Percentiles rank a stretch among this genome's conserved stretches.
Conservation (phyloP, 164 flowering plant genomes). For the Kingdonia uniflora region DNA sequence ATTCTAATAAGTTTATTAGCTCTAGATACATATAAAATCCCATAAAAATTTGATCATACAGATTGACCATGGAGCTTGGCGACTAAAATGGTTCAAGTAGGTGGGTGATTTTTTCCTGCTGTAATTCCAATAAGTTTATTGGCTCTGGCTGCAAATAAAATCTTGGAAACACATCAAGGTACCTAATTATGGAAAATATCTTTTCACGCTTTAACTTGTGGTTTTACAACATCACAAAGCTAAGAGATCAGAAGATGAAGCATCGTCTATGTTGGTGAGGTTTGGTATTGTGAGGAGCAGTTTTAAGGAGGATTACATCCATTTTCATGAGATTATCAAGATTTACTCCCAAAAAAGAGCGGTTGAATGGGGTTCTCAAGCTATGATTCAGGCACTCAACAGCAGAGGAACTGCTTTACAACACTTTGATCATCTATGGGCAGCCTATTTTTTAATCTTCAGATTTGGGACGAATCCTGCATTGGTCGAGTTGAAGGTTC, state of each 20-base stretch:
- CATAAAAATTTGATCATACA: slow-evolving; percentile 33
- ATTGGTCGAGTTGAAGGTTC: slow-evolving; percentile 51
- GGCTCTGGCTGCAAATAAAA: slow-evolving; percentile 31
- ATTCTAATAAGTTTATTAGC: slow-evolving; percentile 54
- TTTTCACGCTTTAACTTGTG: slow-evolving; percentile 42
- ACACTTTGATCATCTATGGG: no score
- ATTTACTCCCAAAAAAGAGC: slow-evolving; percentile 60
- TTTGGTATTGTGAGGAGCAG: no score
- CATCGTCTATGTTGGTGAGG: no score
- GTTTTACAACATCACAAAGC: no score
- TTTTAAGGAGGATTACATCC: no score
- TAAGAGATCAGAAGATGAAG: slow-evolving; percentile 68
- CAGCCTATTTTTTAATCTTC: no score
- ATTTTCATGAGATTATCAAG: no score
- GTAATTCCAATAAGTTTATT: slow-evolving; percentile 52
- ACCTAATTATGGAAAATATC: slow-evolving; percentile 58
- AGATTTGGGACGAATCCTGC: no score
- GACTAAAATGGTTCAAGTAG: no score
- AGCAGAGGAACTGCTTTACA: no score
- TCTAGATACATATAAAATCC: slow-evolving; percentile 55
- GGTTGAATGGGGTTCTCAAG: slow-evolving; percentile 40
- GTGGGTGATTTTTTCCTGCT: slow-evolving; percentile 88
- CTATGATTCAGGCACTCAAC: no score
- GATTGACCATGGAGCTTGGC: slow-evolving; percentile 79
- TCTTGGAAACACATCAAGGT: no score